These are phyloP conservation scores for Symbiodinium pilosum DNA, from an alignment of 73 alveolate species.

Conservation along the genomic window DNA sequence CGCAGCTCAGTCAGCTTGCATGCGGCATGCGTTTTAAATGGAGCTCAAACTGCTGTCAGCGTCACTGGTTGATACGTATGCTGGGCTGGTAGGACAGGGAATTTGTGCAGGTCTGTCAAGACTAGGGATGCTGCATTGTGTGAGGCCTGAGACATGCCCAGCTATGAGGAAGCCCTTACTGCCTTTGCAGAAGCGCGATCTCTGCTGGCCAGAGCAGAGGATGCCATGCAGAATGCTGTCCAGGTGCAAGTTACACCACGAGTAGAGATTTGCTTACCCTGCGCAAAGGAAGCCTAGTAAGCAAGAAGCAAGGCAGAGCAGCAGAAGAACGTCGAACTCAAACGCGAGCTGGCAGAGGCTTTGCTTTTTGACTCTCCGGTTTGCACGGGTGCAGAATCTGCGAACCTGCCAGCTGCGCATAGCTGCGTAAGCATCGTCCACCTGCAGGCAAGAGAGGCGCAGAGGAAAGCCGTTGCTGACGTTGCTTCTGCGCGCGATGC, in stretches of 20 bases:
- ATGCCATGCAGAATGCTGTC: slow-evolving; percentile 86
- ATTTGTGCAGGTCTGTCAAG: too few relatives aligned
- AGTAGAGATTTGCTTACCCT: not conserved
- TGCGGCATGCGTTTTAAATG: not conserved
- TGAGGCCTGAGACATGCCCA: slow-evolving; percentile 41
- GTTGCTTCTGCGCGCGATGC: slow-evolving; percentile 65
- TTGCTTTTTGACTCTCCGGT: too few relatives aligned
- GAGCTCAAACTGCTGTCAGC: not conserved
- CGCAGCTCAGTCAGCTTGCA: too few relatives aligned
- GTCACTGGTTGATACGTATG: not conserved
- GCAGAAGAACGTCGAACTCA: slow-evolving; percentile 48
- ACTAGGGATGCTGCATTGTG: not conserved
- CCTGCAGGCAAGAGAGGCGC: slow-evolving; percentile 23
- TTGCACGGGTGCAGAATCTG: too few relatives aligned
- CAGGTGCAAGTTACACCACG: too few relatives aligned
- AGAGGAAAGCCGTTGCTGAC: slow-evolving; percentile 69
- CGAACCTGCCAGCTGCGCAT: too few relatives aligned
- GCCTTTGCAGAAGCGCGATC: slow-evolving; percentile 77
- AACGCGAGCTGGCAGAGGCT: slow-evolving; percentile 79
- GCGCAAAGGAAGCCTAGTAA: too few relatives aligned
- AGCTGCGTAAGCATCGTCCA: not conserved
- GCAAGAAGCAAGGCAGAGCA: slow-evolving; percentile 45
- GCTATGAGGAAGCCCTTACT: slow-evolving; percentile 89
- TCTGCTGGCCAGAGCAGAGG: slow-evolving; percentile 87
- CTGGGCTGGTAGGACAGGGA: too few relatives aligned